Evolutionary conservation across 2,329 filamentous ascomycete genomes (phyloP).

Genomic region (Xylaria sp.): DNA sequence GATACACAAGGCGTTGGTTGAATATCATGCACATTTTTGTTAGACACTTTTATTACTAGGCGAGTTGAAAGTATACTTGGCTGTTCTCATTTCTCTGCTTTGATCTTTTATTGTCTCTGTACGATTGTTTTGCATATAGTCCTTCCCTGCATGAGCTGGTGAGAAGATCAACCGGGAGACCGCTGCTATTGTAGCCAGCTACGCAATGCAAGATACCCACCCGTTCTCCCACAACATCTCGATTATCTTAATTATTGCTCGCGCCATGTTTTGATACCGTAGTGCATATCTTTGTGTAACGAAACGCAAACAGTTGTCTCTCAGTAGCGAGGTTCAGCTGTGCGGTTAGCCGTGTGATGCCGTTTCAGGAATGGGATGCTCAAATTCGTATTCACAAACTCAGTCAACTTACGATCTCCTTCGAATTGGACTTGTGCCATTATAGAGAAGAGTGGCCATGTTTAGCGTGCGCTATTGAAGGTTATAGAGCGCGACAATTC

Average conservation of each 20-base stretch:
- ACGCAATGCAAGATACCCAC: slow-evolving; percentile 25
- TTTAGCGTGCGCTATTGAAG: too few species aligned
- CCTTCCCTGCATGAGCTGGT: background rate
- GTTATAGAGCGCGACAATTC: too few species aligned
- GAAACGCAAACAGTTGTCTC: background rate
- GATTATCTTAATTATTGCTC: background rate
- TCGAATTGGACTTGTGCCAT: too few species aligned
- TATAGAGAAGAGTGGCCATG: too few species aligned
- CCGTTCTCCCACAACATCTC: background rate
- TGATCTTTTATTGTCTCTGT: background rate
- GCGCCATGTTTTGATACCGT: background rate
- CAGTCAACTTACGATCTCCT: too few species aligned
- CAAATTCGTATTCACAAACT: too few species aligned
- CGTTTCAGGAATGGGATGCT: background rate
- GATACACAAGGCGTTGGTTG: slow-evolving; percentile 21
- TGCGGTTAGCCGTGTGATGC: background rate
- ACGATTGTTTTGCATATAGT: slow-evolving; percentile 13
- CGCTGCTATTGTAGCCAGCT: slow-evolving; percentile 1
- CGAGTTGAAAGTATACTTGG: slow-evolving; percentile 3
- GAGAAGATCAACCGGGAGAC: background rate
- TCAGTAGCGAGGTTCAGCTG: too few species aligned
- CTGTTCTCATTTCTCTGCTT: background rate
- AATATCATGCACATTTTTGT: slow-evolving; percentile 15
- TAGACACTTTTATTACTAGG: slow-evolving; percentile 1
- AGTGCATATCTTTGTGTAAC: background rate